Evolutionary conservation across 164 flowering plant genomes (phyloP), one percentile per base, ranked within the genome.

Genomic region (Platanus orientalis): DNA sequence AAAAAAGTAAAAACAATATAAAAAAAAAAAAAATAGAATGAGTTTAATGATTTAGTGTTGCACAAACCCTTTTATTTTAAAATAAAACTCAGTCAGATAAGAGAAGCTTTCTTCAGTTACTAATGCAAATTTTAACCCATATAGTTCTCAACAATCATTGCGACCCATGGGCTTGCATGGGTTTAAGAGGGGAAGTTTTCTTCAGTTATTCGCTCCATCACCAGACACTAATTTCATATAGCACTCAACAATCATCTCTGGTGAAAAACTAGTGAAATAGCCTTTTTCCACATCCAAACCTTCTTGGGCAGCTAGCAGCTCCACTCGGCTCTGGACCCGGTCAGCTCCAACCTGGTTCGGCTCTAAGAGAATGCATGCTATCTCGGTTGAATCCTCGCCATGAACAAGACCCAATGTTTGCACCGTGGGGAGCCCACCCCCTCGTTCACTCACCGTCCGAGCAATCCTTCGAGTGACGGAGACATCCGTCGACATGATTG

Each of bases 361-460:
- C 25, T 87, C 86, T 75, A 90, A 69, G 25, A 87, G 71, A 65
- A 81, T 80, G 74, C 96, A 90, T 2, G 88, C 87, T 47, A 90
- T 80, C 82, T 90, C 93, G 0, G 73, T 82, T 11, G 79, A 66
- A 57, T 78, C 88, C 67, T 83, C 85, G 0, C 85, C 90, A 39
- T 89, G 93, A 42, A 79, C 77, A 12, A 87, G 84, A 44, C 80
- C 91, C 68, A 90, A 49, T 1, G 91, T 72, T 60, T 90, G 96
- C 62, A 87, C 93, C 0, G 84, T 75, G 0, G 88, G 87, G 4
- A 90, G 81, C n/a, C 96, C 91, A 3, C 96, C 96, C 0, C 91
- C 91, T 47, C 96, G 71, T 6, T 79, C 90, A 64, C 96, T 86
- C 57, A 90, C 88, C 75, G 61, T 69, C 51, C 76, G 66, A 1